Evolutionary conservation across 192 early-diverging fungal genomes (phyloP), one percentile per base, ranked within the genome.

Genomic region (Coemansia sp.): DNA sequence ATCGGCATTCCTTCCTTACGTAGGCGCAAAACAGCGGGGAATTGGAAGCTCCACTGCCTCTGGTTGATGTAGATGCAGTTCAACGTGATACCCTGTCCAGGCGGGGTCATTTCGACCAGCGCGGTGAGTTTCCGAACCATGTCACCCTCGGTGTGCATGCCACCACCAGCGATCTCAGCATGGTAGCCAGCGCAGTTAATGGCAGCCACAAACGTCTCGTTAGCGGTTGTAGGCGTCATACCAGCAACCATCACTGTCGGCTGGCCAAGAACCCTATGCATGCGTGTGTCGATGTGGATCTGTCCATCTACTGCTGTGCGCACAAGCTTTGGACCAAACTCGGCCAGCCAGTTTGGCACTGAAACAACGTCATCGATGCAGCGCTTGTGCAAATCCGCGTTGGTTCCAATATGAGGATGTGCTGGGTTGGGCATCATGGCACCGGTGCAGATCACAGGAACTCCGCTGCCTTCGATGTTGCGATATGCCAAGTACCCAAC

Each of bases 181-280:
- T 95, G 91, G 70, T 91, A 98, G 0, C 96, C 96, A 41, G 94
- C 89, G 42, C 92, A 92, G 82, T 90, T 89, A 40, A 92, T 83
- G 29, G 94, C 93, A 13, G 90, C 85, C 10, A 95, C 91, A 81
- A 96, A 92, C 20, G 81, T 42, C 42, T 87, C 87, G 59, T 83
- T 89, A 60, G 86, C 87, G 4, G 96, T 96, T 5, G 89, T 91
- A 7, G 92, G 94, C 0, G 92, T 93, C 94, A 96, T 96, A 42
- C 96, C 96, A 19, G 93, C 91, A 54, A 95, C 92, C 96, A 95
- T 95, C 40, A 98, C 66, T 54, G 96, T 91, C 10, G 96, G 90
- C 79, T 90, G 89, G n/a, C n/a, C n/a, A n/a, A n/a, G n/a, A n/a
- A n/a, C n/a, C n/a, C n/a, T n/a, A n/a, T n/a, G n/a, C n/a, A 98